phyloP scores from a whole-genome alignment of 495 filamentous ascomycete genomes.

The Extremus antarcticus region DNA sequence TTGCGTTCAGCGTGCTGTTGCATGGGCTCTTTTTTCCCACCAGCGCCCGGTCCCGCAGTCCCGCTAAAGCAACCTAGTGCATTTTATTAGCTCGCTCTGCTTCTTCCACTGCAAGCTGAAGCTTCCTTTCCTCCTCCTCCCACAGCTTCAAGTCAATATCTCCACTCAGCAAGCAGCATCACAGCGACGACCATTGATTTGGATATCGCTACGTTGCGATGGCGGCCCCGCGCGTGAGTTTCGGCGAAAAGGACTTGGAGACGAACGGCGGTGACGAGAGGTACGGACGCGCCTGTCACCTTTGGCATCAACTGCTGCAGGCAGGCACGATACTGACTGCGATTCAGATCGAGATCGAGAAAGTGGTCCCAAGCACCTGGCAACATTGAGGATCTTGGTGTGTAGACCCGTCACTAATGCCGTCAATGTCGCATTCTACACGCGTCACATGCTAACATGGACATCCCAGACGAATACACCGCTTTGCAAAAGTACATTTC shows the following conservation, averaged over 20 bases:
- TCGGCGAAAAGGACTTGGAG: conserved; percentile 21
- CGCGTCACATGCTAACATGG: background rate
- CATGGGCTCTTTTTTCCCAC: too few relatives aligned
- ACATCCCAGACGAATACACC: conserved; percentile 27
- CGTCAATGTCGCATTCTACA: background rate
- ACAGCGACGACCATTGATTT: background rate
- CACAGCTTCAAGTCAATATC: background rate
- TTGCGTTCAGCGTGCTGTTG: too few relatives aligned
- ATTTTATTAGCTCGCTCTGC: conserved; percentile 6
- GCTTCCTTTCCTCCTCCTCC: conserved; percentile 5
- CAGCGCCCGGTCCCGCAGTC: background rate
- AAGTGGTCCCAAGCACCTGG: conserved; percentile 22
- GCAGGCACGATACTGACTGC: background rate
- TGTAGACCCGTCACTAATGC: conserved; percentile 6
- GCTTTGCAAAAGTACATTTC: conserved; percentile 31
- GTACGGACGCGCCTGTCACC: background rate
- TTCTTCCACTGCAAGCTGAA: background rate
- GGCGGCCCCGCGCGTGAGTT: conserved; percentile 19
- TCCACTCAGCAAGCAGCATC: background rate
- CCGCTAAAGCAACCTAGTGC: conserved; percentile 12
- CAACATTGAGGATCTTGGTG: conserved; percentile 23
- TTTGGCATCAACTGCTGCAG: background rate
- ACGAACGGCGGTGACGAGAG: conserved; percentile 18
- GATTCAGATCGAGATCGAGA: conserved; percentile 5
- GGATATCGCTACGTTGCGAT: conserved; percentile 6